Evolutionary conservation across 2,329 filamentous ascomycete genomes (phyloP).

Genomic region (Epichloe baconii): DNA sequence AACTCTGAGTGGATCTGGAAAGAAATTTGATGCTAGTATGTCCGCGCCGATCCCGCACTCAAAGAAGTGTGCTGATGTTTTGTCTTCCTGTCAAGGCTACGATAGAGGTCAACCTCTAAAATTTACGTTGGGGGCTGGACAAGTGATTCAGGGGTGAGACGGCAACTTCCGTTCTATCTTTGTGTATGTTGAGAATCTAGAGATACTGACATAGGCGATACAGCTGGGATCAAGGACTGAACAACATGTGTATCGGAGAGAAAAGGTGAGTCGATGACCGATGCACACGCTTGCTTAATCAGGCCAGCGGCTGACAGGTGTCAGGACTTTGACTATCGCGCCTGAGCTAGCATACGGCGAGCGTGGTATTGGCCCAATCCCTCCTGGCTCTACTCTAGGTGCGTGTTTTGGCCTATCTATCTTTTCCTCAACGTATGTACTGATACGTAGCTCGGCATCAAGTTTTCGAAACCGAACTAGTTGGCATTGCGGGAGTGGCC

Average conservation of each 20-base stretch:
- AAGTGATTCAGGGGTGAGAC: constrained; percentile 76
- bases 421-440: constrained; percentile 1
- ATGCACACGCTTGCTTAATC: not conserved
- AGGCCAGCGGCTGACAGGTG: constrained; percentile 3
- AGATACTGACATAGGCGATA: constrained; percentile 7
- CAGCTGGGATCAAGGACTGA: constrained; percentile 79
- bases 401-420: constrained; percentile 16
- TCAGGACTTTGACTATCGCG: constrained; percentile 73
- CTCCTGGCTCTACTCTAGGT: constrained; percentile 65
- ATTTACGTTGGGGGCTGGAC: constrained; percentile 67
- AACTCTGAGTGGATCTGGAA: constrained; percentile 58
- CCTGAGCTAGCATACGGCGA: constrained; percentile 74
- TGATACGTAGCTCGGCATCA: constrained; percentile 8
- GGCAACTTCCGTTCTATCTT: not conserved
- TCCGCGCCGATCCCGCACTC: not conserved
- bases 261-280: constrained; percentile 41
- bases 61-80: not conserved
- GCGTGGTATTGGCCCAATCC: constrained; percentile 67
- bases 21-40: constrained; percentile 68
- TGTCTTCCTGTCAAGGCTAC: constrained; percentile 36
- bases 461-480: constrained; percentile 87
- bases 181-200: not conserved
- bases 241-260: constrained; percentile 94
- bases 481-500: constrained; percentile 65
- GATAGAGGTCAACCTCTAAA: constrained; percentile 61